Evolutionary conservation across 257 asterid genomes (phyloP).

Genomic region (Gentiana macrophylla): DNA sequence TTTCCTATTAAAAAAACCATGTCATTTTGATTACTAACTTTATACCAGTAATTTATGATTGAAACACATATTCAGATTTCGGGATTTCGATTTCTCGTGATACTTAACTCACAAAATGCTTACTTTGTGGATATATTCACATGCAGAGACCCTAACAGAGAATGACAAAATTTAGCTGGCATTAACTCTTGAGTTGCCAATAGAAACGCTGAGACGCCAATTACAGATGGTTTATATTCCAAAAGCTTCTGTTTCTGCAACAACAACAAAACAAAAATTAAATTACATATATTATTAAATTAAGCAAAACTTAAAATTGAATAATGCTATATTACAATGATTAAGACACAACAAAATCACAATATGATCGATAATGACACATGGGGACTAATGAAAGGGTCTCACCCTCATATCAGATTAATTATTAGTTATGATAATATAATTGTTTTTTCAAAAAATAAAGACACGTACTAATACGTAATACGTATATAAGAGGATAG

Average conservation of each 20-base stretch:
- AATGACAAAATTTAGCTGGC: slow-evolving; percentile 27
- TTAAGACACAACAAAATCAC: too few relatives aligned
- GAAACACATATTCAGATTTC: not conserved
- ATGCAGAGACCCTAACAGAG: slow-evolving; percentile 19
- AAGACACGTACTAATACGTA: too few relatives aligned
- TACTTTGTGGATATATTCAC: slow-evolving; percentile 30
- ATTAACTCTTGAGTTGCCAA: slow-evolving; percentile 30
- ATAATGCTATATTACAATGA: too few relatives aligned
- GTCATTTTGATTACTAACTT: not conserved
- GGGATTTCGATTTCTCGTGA: not conserved
- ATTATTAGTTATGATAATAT: too few relatives aligned
- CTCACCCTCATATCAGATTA: too few relatives aligned
- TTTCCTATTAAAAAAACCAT: slow-evolving; percentile 18
- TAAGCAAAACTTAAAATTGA: too few relatives aligned
- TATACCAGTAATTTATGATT: too few relatives aligned
- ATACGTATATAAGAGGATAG: too few relatives aligned
- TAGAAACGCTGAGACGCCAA: slow-evolving; percentile 53
- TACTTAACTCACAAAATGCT: slow-evolving; percentile 1
- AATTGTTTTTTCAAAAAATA: too few relatives aligned
- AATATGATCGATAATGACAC: too few relatives aligned
- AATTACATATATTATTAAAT: not conserved
- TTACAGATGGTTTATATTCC: slow-evolving; percentile 38
- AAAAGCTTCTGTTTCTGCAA: slow-evolving; percentile 33
- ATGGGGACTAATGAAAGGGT: too few relatives aligned
- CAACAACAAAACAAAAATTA: not conserved